Evolutionary conservation across 2,329 filamentous ascomycete genomes (phyloP), one percentile per base, ranked within the genome.

Genomic region (Talaromyces piceae): DNA sequence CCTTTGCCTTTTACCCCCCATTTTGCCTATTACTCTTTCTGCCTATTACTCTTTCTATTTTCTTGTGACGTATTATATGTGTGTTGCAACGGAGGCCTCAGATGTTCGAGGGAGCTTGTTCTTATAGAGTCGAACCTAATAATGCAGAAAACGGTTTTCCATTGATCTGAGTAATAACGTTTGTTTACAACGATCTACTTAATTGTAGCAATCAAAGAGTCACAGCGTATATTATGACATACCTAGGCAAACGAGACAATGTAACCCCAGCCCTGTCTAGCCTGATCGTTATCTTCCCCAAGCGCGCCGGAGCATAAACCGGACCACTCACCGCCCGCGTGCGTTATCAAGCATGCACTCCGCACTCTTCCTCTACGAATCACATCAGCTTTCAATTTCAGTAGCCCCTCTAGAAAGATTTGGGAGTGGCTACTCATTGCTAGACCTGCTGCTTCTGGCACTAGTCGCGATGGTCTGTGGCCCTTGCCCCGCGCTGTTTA

Each of bases 31-130:
- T 37, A 5, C 16, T 27, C 12, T 22, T 27, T 43, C n/a, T 51
- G 47, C 43, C 43, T 47, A 28, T 43, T 47, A 16, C 43, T 28
- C 39, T 48, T 47, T 52, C 26, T n/a, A n/a, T n/a, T n/a, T n/a
- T 48, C 37, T 45, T 20, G 44, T 39, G 39, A 48, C 27, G 23
- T 48, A 30, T 44, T 25, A 49, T 28, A 39, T 47, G n/a, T n/a
- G n/a, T n/a, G 45, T 26, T 43, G 20, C n/a, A 43, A 25, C 13
- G 39, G 23, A 25, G 20, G 23, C 23, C 39, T 13, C 28, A 37
- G 50, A 46, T 41, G 50, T 44, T 52, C 28, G 39, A 31, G 44
- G 50, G 37, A 45, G 31, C 44, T 37, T 16, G 25, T 43, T 30
- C 28, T 51, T 47, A 30, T 46, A 30, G 18, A 23, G 27, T 23